Base-by-base conservation (phyloP, 179 eudicot genomes). In the Beta macrorhiza region DNA sequence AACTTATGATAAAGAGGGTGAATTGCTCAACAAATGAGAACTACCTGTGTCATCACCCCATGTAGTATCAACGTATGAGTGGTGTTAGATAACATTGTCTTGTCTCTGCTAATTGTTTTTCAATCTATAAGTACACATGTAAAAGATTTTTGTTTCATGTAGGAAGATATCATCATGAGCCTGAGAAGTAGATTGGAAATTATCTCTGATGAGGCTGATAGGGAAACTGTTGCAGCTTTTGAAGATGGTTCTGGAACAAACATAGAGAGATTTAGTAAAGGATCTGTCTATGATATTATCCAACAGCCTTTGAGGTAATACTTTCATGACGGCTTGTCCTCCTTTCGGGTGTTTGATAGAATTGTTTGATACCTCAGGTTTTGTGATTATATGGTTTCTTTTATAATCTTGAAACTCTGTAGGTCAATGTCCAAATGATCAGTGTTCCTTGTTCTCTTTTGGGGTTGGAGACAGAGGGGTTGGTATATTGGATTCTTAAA, bases 131-230 rank as follows among this genome's bases (percentile, higher is more conserved):
- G 42, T 37, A 16, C 53, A 8, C n/a, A 12, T 14, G 56, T 67
- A 47, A 84, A 45, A 55, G 56, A 13, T 63, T 14, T 63, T 52
- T 58, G 71, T 79, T 84, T 63, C 16, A 32, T 73, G 77, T 79
- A 95, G 99, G 95, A 89, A 81, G 99, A 95, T 88, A 95, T 93
- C 82, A 85, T 88, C 63, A 77, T 17, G 79, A 92, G 99, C 84
- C 82, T 95, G 88, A 85, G 78, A 79, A 91, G 90, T 82, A 90
- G 99, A 87, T 83, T 95, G 86, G 99, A 92, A 83, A 89, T 95
- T 74, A 72, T 93, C 67, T 87, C 89, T 81, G 99, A 95, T 75
- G 98, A 92, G 85, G 89, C 93, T 47, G 99, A 92, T 55, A 85
- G 81, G 77, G 91, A 88, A 71, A 83, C 73, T 17, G 74, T 83